Conservation (phyloP, 345 rosid species). For the Xanthoceras sorbifolium region DNA sequence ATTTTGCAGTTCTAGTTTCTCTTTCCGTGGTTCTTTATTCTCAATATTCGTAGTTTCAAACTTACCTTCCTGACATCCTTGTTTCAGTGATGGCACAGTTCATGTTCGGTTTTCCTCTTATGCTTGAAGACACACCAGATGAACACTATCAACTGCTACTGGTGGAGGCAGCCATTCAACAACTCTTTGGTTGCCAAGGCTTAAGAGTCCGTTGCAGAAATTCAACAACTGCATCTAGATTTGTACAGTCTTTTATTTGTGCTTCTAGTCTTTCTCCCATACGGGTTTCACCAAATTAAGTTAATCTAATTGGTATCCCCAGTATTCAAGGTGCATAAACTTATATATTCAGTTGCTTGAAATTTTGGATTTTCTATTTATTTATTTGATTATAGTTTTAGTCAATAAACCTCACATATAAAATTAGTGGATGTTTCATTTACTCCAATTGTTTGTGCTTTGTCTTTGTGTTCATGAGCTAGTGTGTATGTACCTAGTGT, state of each 20-base stretch:
- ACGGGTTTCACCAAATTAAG: neutral
- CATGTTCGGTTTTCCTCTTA: neutral
- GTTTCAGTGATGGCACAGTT: slow-evolving; percentile 7
- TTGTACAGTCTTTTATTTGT: neutral
- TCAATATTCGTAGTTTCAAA: neutral
- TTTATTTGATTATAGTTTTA: slow-evolving; percentile 1
- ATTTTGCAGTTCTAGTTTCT: neutral
- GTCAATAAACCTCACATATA: neutral
- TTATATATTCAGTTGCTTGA: neutral
- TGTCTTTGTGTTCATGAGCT: neutral
- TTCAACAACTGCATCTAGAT: neutral
- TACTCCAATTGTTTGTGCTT: neutral
- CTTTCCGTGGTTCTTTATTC: neutral
- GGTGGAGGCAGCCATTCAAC: neutral
- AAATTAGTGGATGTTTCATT: neutral
- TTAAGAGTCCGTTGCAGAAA: neutral
- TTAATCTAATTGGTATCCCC: neutral
- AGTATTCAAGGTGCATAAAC: neutral
- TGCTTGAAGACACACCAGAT: neutral
- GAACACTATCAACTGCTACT: neutral
- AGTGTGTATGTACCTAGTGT: neutral
- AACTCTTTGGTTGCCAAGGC: neutral
- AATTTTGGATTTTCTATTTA: slow-evolving; percentile 25
- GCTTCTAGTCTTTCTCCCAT: neutral
- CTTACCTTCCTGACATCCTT: neutral